phyloP scores from a whole-genome alignment of 371 early-diverging fungal genomes.

The Rhizomucor miehei region DNA sequence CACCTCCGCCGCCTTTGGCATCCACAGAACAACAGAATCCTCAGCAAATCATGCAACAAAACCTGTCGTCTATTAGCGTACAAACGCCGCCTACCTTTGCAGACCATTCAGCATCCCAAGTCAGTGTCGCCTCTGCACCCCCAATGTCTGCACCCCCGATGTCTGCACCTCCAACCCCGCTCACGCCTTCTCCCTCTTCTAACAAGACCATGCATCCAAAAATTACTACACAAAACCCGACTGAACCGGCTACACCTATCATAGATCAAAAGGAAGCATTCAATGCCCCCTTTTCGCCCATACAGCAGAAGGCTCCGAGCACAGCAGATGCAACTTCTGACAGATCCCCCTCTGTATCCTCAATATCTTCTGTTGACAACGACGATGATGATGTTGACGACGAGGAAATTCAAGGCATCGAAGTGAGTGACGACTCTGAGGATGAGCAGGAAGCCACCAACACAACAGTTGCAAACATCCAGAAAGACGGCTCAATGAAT shows the following conservation, averaged over 20 bases:
- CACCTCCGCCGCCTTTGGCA: conserved; percentile 8
- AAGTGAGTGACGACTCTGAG: conserved; percentile 2
- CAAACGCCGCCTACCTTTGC: neutral
- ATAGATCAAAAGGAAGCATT: neutral
- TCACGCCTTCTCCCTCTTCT: conserved; percentile 17
- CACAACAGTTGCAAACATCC: conserved; percentile 3
- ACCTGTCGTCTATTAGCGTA: conserved; percentile 9
- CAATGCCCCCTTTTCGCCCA: conserved; percentile 5
- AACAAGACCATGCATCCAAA: neutral
- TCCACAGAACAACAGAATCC: conserved; percentile 1
- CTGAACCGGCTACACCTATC: conserved; percentile 1
- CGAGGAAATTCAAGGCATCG: conserved; percentile 4
- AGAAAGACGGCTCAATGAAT: conserved; percentile 1
- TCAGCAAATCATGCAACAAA: conserved; percentile 7
- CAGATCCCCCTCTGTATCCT: conserved; percentile 1
- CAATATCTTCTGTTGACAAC: conserved; percentile 8
- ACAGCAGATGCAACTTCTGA: neutral
- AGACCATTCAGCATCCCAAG: conserved; percentile 8
- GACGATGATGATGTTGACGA: conserved; percentile 11
- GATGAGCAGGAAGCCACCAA: neutral
- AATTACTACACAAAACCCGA: neutral
- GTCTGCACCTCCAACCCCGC: conserved; percentile 30
- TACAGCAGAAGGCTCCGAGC: neutral
- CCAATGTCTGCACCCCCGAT: conserved; percentile 8
- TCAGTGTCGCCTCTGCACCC: conserved; percentile 31